These are phyloP conservation scores for Phytophthora idaei DNA, from an alignment of 352 stramenopile genomes.

Conservation along the genomic window DNA sequence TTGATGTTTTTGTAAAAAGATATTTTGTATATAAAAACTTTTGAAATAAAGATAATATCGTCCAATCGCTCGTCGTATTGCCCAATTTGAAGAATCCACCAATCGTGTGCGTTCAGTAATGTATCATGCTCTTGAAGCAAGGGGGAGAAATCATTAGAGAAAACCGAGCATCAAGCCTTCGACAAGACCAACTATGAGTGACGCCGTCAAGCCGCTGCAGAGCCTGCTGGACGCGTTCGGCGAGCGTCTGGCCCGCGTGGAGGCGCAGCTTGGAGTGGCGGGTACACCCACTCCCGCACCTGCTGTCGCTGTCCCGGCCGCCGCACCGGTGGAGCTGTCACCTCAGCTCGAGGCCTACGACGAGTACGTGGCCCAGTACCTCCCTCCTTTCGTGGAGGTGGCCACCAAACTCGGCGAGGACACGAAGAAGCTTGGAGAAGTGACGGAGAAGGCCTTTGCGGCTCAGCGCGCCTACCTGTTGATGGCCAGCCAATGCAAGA, in stretches of 20 bases:
- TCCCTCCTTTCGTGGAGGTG: constrained; percentile 85
- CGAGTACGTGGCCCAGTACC: constrained; percentile 78
- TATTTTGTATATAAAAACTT: too few relatives aligned
- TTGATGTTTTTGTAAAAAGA: too few relatives aligned
- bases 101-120: constrained; percentile 5
- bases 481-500: constrained; percentile 94
- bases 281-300: constrained; percentile 7
- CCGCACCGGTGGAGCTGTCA: constrained; percentile 48
- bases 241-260: constrained; percentile 78
- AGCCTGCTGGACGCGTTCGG: constrained; percentile 82
- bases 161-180: constrained; percentile 1
- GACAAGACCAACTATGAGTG: constrained; percentile 35
- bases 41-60: too few relatives aligned
- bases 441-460: constrained; percentile 89
- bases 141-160: constrained; percentile 33
- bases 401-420: constrained; percentile 85
- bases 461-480: constrained; percentile 92
- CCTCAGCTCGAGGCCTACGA: constrained; percentile 91
- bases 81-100: background rate
- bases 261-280: constrained; percentile 78
- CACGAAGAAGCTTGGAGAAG: constrained; percentile 75
- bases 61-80: constrained; percentile 3
- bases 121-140: constrained; percentile 19
- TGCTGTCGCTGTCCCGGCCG: constrained; percentile 5
- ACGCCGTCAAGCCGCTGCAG: constrained; percentile 82